phyloP scores from a whole-genome alignment of 129 eudicot species.

The Flaveria robusta region DNA sequence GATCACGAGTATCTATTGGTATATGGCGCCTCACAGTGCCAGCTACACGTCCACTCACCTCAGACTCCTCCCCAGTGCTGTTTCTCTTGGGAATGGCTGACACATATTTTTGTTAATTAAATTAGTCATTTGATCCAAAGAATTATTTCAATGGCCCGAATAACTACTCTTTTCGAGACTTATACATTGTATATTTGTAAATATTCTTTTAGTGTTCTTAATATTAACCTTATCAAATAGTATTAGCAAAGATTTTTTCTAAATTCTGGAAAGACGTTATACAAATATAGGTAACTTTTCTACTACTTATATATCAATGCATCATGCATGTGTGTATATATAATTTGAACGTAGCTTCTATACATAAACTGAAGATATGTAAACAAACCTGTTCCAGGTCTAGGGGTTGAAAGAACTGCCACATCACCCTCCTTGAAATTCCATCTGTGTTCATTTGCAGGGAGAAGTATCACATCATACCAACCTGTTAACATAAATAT shows the following conservation, averaged over 20 bases:
- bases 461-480: constrained; percentile 84
- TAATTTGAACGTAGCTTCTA: background rate
- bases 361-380: background rate
- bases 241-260: too few relatives aligned
- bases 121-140: background rate
- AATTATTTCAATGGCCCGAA: background rate
- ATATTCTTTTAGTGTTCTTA: background rate
- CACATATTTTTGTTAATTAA: background rate
- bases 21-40: constrained; percentile 94
- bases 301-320: background rate
- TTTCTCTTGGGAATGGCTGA: constrained; percentile 68
- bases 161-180: background rate
- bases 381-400: constrained; percentile 78
- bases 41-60: constrained; percentile 78
- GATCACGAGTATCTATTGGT: constrained; percentile 92
- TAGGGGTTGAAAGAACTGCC: constrained; percentile 90
- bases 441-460: constrained; percentile 81
- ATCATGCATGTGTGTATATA: background rate
- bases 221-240: background rate
- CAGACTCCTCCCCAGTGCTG: constrained; percentile 62
- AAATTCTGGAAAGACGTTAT: too few relatives aligned
- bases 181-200: background rate
- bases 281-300: background rate
- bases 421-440: constrained; percentile 96
- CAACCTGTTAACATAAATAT: constrained; percentile 56